phyloP scores from a whole-genome alignment of 108 stramenopile species.

The Cyclotella atomus region DNA sequence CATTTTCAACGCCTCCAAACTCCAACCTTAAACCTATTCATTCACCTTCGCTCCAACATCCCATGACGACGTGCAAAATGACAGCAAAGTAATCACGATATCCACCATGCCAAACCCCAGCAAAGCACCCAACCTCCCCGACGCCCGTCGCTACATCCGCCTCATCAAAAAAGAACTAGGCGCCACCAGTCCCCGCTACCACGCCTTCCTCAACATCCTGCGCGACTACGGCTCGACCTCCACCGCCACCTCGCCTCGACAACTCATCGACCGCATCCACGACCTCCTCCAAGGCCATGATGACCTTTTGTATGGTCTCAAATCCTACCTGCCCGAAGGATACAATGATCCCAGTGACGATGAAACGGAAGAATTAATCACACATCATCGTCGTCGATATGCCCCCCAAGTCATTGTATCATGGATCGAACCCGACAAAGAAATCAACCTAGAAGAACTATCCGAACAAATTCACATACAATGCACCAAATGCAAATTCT shows the following conservation, averaged over 20 bases:
- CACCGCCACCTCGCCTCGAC: background rate
- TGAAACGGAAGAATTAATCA: background rate
- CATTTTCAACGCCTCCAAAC: no score
- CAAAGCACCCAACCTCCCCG: constrained; percentile 1
- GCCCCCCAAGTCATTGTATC: background rate
- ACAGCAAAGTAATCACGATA: no score
- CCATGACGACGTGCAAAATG: no score
- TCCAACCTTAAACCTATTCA: no score
- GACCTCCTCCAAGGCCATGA: constrained; percentile 3
- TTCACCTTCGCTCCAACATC: no score
- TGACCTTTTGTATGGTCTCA: background rate
- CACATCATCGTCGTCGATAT: background rate
- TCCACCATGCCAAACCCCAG: no score
- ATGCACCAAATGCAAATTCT: constrained; percentile 21
- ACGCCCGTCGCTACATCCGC: constrained; percentile 18
- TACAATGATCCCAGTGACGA: background rate
- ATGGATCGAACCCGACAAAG: background rate
- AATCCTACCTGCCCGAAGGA: background rate
- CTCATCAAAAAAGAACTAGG: constrained; percentile 14
- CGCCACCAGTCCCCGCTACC: constrained; percentile 7
- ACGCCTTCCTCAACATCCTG: constrained; percentile 10
- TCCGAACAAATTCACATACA: background rate
- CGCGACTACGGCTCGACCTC: background rate
- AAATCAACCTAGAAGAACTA: background rate
- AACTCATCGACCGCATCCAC: constrained; percentile 3